Conservation (phyloP, 257 asterid species). For the Gentiana macrophylla region DNA sequence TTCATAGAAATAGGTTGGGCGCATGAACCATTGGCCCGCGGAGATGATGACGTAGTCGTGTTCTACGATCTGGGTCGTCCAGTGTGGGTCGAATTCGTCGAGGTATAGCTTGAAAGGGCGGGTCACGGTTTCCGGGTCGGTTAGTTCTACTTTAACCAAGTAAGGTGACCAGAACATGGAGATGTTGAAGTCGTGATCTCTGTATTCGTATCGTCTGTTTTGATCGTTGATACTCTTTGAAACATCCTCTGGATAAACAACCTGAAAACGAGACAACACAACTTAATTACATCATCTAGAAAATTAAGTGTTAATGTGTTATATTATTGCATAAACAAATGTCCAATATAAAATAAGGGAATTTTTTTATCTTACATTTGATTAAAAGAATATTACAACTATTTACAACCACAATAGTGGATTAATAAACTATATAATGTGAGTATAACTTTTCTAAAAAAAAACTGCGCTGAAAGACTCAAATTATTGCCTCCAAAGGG, state of each 20-base stretch:
- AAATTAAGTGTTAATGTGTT: too few species aligned
- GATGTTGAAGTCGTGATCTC: conserved; percentile 56
- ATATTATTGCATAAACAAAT: too few species aligned
- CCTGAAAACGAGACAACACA: conserved; percentile 18
- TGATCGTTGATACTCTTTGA: conserved; percentile 40
- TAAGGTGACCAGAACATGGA: conserved; percentile 85
- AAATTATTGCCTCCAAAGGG: too few species aligned
- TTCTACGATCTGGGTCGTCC: conserved; percentile 31
- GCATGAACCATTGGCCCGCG: conserved; percentile 92
- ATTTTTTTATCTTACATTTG: too few species aligned
- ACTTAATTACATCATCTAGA: neutral
- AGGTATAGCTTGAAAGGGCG: conserved; percentile 56
- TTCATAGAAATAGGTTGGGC: conserved; percentile 65
- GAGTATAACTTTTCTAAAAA: too few species aligned
- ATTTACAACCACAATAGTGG: too few species aligned
- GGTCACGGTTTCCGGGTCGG: conserved; percentile 37
- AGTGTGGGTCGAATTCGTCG: conserved; percentile 56
- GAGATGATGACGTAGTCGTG: conserved; percentile 71
- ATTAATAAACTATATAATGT: too few species aligned
- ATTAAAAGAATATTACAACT: too few species aligned
- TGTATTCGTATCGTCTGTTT: conserved; percentile 44
- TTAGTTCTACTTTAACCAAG: conserved; percentile 33
- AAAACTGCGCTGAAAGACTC: too few species aligned
- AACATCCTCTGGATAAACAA: conserved; percentile 39
- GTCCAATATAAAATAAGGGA: too few species aligned